Evolutionary conservation across 129 eudicot species (phyloP).

Genomic region (Pseudognaphalium luteoalbum): DNA sequence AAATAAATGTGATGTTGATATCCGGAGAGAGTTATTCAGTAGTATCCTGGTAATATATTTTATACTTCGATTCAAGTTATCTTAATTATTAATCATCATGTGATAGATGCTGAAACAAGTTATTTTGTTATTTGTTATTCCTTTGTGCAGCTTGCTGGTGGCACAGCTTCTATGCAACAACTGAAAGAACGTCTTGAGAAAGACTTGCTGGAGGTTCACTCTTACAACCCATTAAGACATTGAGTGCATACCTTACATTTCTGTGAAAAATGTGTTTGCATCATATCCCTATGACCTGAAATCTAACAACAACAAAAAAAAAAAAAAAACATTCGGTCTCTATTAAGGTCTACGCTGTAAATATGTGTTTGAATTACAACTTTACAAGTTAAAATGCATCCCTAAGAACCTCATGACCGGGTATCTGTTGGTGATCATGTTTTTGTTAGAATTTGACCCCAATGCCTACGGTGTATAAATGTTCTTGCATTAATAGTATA

Average conservation of each 20-base stretch:
- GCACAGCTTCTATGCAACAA: conserved; percentile 97
- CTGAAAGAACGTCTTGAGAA: conserved; percentile 98
- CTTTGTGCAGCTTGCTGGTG: conserved; percentile 82
- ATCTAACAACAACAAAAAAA: neutral
- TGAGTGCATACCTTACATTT: neutral
- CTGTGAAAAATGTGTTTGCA: neutral
- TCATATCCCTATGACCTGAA: neutral
- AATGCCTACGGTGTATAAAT: neutral
- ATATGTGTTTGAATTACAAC: neutral
- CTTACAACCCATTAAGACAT: conserved; percentile 12
- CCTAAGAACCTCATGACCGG: neutral
- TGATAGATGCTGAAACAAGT: neutral
- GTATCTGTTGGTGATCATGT: neutral
- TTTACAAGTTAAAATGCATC: neutral
- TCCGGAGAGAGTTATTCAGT: conserved; percentile 88
- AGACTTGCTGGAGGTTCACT: conserved; percentile 86
- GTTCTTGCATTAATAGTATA: conserved; percentile 13
- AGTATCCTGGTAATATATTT: conserved; percentile 70
- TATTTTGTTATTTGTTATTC: neutral
- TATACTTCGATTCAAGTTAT: conserved; percentile 3
- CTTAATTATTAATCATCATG: neutral
- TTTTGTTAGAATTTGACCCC: neutral
- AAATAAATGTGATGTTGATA: conserved; percentile 94
- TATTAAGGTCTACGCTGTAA: neutral
- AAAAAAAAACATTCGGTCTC: neutral